Evolutionary conservation across 106 monocot genomes (phyloP).

Genomic region (Dioscorea dumetorum): DNA sequence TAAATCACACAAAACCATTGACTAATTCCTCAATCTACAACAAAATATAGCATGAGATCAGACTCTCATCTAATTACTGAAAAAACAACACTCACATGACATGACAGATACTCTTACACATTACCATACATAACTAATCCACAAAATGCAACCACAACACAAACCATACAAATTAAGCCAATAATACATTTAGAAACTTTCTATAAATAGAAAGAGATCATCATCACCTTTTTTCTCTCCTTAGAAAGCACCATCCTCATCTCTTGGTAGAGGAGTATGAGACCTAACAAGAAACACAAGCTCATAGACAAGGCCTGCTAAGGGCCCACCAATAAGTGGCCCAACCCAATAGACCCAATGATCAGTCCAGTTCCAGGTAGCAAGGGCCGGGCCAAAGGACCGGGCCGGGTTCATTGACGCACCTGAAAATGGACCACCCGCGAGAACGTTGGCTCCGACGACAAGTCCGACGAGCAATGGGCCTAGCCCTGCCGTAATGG

Average conservation of each 20-base stretch:
- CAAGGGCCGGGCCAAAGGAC: slow-evolving; percentile 82
- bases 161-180: background rate
- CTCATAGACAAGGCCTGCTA: slow-evolving; percentile 70
- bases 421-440: slow-evolving; percentile 69
- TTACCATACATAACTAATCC: no score
- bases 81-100: no score
- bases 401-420: slow-evolving; percentile 96
- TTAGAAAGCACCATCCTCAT: slow-evolving; percentile 30
- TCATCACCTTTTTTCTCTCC: background rate
- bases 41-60: no score
- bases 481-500: slow-evolving; percentile 30
- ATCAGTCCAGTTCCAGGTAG: slow-evolving; percentile 46
- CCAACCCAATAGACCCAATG: slow-evolving; percentile 88
- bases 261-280: slow-evolving; percentile 41
- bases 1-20: no score
- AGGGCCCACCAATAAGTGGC: slow-evolving; percentile 57
- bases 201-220: no score
- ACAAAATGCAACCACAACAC: no score
- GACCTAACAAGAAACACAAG: slow-evolving; percentile 27
- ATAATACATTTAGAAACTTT: no score
- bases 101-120: no score
- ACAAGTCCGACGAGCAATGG: slow-evolving; percentile 63
- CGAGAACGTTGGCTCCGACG: slow-evolving; percentile 67
- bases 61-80: no score
- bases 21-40: no score